phyloP scores from a whole-genome alignment of 371 early-diverging fungal species.

The Rhizopus stolonifer region DNA sequence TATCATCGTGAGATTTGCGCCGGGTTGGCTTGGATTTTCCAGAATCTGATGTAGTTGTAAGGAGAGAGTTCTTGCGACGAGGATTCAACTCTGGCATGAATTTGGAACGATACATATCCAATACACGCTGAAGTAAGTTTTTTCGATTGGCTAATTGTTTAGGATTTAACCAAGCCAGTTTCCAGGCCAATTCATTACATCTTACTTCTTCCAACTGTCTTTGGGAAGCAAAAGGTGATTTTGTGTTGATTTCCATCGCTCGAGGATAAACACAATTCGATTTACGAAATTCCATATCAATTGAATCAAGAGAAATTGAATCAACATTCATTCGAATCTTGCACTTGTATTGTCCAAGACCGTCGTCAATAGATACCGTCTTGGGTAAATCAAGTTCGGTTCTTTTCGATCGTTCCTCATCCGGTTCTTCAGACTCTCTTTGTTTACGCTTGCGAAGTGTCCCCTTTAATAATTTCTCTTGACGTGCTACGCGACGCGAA shows the following conservation, averaged over 20 bases:
- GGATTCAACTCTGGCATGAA: slow-evolving; percentile 41
- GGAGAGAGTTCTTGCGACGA: slow-evolving; percentile 38
- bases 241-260: slow-evolving; percentile 38
- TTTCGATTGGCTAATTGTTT: slow-evolving; percentile 48
- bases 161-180: slow-evolving; percentile 53
- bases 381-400: slow-evolving; percentile 14
- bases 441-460: slow-evolving; percentile 43
- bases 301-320: slow-evolving; percentile 38
- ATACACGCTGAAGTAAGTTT: slow-evolving; percentile 44
- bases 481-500: slow-evolving; percentile 75
- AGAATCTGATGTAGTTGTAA: slow-evolving; percentile 24
- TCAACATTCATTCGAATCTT: slow-evolving; percentile 49
- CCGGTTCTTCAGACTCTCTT: slow-evolving; percentile 23
- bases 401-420: background rate
- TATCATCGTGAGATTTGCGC: slow-evolving; percentile 14
- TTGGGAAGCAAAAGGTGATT: slow-evolving; percentile 30
- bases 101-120: slow-evolving; percentile 46
- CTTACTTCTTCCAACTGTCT: slow-evolving; percentile 47
- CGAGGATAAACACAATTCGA: slow-evolving; percentile 53
- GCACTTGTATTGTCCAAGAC: slow-evolving; percentile 20
- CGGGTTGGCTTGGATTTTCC: slow-evolving; percentile 4
- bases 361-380: slow-evolving; percentile 31
- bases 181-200: slow-evolving; percentile 54
- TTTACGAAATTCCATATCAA: slow-evolving; percentile 40
- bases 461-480: slow-evolving; percentile 67